phyloP scores from a whole-genome alignment of 1,284 basidiomycete species.

The Microbotryum intermedium region DNA sequence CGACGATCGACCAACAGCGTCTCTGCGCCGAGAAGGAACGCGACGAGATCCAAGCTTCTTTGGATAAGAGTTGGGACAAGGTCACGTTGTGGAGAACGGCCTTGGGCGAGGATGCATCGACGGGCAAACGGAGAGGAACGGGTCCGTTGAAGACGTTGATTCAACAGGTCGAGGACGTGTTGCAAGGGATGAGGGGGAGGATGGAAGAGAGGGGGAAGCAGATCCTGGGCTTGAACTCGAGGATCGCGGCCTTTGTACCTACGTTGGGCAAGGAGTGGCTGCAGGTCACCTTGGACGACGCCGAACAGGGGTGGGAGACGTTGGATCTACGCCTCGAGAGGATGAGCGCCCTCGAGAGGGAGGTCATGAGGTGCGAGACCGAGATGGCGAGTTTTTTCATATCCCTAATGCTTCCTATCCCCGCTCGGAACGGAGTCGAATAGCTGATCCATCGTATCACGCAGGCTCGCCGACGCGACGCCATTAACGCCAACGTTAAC shows the following conservation, averaged over 20 bases:
- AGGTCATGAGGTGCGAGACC: conserved; percentile 64
- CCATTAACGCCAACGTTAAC: conserved; percentile 55
- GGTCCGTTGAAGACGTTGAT: not conserved
- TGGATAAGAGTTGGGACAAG: not conserved
- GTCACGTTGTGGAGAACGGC: conserved; percentile 21
- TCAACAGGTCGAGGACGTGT: conserved; percentile 9
- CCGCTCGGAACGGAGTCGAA: not conserved
- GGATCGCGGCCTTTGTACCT: not conserved
- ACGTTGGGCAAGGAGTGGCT: conserved; percentile 58
- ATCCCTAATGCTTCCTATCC: not conserved
- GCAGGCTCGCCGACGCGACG: conserved; percentile 57
- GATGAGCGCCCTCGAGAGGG: conserved; percentile 66
- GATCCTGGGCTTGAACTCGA: conserved; percentile 11
- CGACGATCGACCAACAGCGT: conserved; percentile 16
- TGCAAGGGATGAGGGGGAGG: conserved; percentile 18
- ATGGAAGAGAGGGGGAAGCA: conserved; percentile 17
- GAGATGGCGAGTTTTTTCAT: conserved; percentile 55
- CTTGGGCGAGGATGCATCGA: conserved; percentile 9
- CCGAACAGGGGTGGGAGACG: conserved; percentile 36
- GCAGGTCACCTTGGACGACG: conserved; percentile 23
- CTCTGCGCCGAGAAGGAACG: conserved; percentile 12
- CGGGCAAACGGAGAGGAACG: not conserved
- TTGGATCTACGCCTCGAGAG: conserved; percentile 63
- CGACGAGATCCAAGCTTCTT: not conserved
- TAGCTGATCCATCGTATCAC: conserved; percentile 10